phyloP scores from a whole-genome alignment of 257 asterid genomes.

The Solanum chaucha region DNA sequence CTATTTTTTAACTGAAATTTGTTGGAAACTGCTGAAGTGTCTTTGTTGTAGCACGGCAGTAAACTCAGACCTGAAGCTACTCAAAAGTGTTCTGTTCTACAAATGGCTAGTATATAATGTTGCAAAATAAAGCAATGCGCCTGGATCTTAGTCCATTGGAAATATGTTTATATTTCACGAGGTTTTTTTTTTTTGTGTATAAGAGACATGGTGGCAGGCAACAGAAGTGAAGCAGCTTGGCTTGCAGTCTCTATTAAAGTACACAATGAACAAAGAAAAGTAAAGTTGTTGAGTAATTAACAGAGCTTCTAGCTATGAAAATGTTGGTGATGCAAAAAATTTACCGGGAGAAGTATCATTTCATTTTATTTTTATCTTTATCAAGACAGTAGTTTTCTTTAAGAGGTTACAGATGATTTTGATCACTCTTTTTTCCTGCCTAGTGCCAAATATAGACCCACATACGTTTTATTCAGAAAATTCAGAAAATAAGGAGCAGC shows the following conservation, averaged over 20 bases:
- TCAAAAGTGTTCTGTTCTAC: neutral
- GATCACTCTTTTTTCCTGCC: neutral
- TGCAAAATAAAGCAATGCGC: neutral
- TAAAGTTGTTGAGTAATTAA: neutral
- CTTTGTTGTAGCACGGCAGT: neutral
- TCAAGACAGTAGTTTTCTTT: neutral
- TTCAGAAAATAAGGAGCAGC: neutral
- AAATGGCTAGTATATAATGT: neutral
- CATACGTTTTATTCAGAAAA: neutral
- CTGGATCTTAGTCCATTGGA: neutral
- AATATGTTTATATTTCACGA: neutral
- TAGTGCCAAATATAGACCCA: neutral
- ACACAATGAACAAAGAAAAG: neutral
- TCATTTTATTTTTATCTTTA: neutral
- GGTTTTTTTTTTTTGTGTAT: neutral
- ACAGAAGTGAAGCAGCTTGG: neutral
- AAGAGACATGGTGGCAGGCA: neutral
- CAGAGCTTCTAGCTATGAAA: neutral
- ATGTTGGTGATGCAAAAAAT: neutral
- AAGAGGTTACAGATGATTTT: neutral
- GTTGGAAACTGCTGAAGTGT: neutral
- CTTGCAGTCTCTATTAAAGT: neutral
- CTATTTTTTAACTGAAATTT: neutral
- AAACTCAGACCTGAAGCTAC: neutral
- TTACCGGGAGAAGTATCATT: neutral